Base-by-base conservation (phyloP, 148 eudicot species). In the Silene latifolia region DNA sequence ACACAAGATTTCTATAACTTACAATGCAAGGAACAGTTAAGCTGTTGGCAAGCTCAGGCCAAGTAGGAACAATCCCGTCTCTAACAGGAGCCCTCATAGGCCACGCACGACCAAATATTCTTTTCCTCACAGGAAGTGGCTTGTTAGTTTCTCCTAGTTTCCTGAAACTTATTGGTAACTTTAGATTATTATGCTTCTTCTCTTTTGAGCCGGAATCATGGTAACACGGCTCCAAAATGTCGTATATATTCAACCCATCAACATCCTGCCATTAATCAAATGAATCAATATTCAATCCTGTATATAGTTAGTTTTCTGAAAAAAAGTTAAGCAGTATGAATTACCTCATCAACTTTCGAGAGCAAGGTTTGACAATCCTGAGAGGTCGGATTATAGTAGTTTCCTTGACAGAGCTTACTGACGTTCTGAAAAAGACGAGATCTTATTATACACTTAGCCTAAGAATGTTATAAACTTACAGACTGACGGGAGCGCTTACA, bases 81-180 rank as follows among this genome's bases (percentile, higher is more conserved):
- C 86, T 86, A 2, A 92, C 99, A 3, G 94, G 90, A 69, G 99
- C 99, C 80, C 90, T 80, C 44, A 84, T 73, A 79, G 99, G 99
- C 99, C 99, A 95, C 19, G 99, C 96, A 25, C 99, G 96, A 2
- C 99, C 99, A 84, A 88, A 95, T 81, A 95, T 90, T 82, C 99
- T 87, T 69, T 86, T 95, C 76, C 99, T 87, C 35, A 95, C 97
- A 17, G 92, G 86, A 61, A 90, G 85, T 24, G 92, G 94, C 80
- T 86, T 87, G 54, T 95, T 91, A 4, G 92, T 92, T 81, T 86
- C 89, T 18, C 98, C 99, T 68, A 95, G 75, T 76, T 60, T 86
- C 81, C 88, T 83, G 81, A 95, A 95, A 86, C 98, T 95, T 8
- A 74, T 58, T 18, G 99, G 98, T 76, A 92, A 54, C 27, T 79